These are phyloP conservation scores for Leptographium radiaticola DNA, from an alignment of 2,329 filamentous ascomycete species.

Conservation along the genomic window DNA sequence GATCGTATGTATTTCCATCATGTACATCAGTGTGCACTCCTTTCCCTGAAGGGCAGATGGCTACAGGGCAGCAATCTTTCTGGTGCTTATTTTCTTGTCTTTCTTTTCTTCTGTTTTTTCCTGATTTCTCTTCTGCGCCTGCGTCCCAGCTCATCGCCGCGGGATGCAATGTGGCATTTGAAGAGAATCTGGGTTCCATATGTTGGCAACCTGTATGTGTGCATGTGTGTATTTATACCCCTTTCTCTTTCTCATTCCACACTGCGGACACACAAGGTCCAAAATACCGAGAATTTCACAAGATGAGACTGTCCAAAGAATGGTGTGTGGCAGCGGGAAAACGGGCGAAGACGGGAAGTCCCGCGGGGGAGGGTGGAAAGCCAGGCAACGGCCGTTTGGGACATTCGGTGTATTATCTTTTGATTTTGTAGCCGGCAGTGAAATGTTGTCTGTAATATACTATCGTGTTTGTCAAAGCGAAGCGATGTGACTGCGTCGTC, in stretches of 20 bases:
- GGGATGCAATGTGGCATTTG: not conserved
- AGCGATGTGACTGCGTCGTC: too few relatives aligned
- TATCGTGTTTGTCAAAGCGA: too few relatives aligned
- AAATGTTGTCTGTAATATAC: too few relatives aligned
- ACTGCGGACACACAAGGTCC: not conserved
- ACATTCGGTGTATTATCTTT: too few relatives aligned
- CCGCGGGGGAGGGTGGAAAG: too few relatives aligned
- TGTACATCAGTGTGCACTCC: not conserved
- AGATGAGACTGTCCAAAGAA: not conserved
- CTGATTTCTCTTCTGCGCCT: not conserved
- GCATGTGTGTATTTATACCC: conserved; percentile 2
- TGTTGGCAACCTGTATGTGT: not conserved
- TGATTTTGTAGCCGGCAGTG: too few relatives aligned
- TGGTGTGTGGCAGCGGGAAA: not conserved
- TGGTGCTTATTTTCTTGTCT: not conserved
- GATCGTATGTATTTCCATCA: not conserved
- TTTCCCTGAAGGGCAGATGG: not conserved
- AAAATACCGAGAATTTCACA: not conserved
- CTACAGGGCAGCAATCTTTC: not conserved
- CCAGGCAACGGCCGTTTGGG: too few relatives aligned
- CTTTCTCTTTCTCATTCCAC: not conserved
- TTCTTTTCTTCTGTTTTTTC: not conserved
- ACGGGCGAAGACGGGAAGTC: too few relatives aligned
- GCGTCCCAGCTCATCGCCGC: not conserved
- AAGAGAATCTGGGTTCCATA: not conserved